phyloP scores from a whole-genome alignment of 768 basidiomycete species.

The Neoboletus magnificus region DNA sequence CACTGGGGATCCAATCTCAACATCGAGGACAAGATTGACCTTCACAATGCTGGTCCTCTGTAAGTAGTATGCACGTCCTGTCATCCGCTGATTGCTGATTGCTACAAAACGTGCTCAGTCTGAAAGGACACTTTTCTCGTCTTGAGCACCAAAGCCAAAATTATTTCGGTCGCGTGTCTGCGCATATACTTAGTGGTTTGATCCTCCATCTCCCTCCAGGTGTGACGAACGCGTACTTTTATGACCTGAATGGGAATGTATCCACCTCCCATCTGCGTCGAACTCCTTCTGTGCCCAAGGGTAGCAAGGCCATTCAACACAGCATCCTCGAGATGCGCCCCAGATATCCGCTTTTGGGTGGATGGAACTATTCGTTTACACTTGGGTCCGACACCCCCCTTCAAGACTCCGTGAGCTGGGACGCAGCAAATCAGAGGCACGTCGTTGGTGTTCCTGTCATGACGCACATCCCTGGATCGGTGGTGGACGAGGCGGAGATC shows the following conservation, averaged over 20 bases:
- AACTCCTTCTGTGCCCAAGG: slow-evolving; percentile 60
- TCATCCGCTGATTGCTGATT: background rate
- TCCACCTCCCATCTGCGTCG: slow-evolving; percentile 86
- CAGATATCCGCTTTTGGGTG: slow-evolving; percentile 89
- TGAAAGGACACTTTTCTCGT: slow-evolving; percentile 96
- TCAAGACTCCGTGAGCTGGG: slow-evolving; percentile 65
- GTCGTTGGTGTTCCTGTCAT: slow-evolving; percentile 82
- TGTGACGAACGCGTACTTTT: slow-evolving; percentile 81
- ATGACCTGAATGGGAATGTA: slow-evolving; percentile 93
- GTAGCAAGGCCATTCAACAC: slow-evolving; percentile 47
- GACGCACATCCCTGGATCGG: slow-evolving; percentile 74
- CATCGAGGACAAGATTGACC: slow-evolving; percentile 79
- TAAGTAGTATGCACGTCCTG: slow-evolving; percentile 40
- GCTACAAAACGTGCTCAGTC: slow-evolving; percentile 40
- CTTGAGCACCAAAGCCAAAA: slow-evolving; percentile 77
- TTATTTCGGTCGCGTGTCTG: slow-evolving; percentile 62
- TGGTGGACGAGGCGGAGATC: slow-evolving; percentile 77
- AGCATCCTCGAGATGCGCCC: slow-evolving; percentile 82
- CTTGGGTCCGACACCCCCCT: slow-evolving; percentile 92
- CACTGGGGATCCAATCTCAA: slow-evolving; percentile 98
- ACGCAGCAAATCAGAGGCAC: slow-evolving; percentile 60
- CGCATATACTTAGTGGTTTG: slow-evolving; percentile 71
- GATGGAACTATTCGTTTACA: slow-evolving; percentile 97
- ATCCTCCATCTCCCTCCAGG: slow-evolving; percentile 81
- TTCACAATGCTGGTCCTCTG: slow-evolving; percentile 91